Percentiles rank a stretch among this genome's conserved stretches.
phyloP scores from a whole-genome alignment of 352 stramenopile genomes.

The Globisporangium viniferum region DNA sequence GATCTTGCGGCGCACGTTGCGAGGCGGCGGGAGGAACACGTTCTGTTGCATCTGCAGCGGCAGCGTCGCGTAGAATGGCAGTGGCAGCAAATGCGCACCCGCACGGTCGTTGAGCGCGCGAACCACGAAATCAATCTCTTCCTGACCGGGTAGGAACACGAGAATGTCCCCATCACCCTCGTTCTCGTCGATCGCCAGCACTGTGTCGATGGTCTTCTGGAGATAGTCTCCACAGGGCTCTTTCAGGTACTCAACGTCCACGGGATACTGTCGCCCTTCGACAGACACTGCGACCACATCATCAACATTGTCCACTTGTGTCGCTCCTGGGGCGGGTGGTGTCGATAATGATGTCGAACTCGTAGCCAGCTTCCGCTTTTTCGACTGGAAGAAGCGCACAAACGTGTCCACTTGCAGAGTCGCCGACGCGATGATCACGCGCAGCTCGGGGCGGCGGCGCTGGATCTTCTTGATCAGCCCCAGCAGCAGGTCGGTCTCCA shows the following conservation, averaged over 20 bases:
- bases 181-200: conserved; percentile 61
- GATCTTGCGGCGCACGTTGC: conserved; percentile 67
- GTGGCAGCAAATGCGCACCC: conserved; percentile 42
- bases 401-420: conserved; percentile 87
- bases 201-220: conserved; percentile 67
- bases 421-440: conserved; percentile 84
- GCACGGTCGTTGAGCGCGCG: conserved; percentile 46
- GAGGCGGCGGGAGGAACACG: conserved; percentile 84
- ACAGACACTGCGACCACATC: conserved; percentile 71
- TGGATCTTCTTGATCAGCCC: conserved; percentile 97
- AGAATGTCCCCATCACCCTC: conserved; percentile 91
- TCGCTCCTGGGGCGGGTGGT: not conserved
- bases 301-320: conserved; percentile 6
- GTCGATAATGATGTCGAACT: not conserved
- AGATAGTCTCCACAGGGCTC: conserved; percentile 68
- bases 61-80: conserved; percentile 92
- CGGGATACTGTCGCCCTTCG: conserved; percentile 88
- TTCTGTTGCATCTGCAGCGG: conserved; percentile 91
- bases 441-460: conserved; percentile 79
- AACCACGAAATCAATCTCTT: conserved; percentile 94
- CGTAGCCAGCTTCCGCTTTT: conserved; percentile 27
- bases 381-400: conserved; percentile 86
- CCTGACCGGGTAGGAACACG: conserved; percentile 93
- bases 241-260: conserved; percentile 90
- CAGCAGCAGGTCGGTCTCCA: conserved; percentile 93